Base-by-base conservation (phyloP, 2,329 filamentous ascomycete genomes). In the Alternaria postmessia region DNA sequence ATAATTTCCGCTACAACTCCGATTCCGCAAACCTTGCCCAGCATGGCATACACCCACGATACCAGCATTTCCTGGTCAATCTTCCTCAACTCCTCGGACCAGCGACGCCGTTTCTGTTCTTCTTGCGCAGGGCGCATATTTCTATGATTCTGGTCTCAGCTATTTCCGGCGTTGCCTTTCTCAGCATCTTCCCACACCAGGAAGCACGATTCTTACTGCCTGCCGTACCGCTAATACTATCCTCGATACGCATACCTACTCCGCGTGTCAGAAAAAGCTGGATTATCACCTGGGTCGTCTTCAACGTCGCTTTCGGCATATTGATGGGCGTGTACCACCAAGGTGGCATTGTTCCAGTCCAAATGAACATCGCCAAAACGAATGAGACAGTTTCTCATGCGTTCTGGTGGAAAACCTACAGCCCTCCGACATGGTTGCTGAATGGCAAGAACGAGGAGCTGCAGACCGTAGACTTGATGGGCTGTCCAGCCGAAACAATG, bases 391-490 rank as follows among this genome's bases (percentile, higher is more conserved):
- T 90, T 8, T 88, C 88, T 2, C 84, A 89, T 34, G 89, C 89
- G 4, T 83, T 91, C 51, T 94, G 91, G 91, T 94, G 91, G 91
- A 94, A 93, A 76, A 94, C 91, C 1, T 94, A 94, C 74, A 91
- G 89, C 74, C 91, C 91, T 18, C 91, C 91, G 0, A 89, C 90
- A 36, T 94, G 91, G 91, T 84, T 94, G 20, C 82, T 94, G 7
- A 90, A 93, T 65, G 89, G 90, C 54, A 91, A 91, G 77, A 93
- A 91, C 65, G 86, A 89, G 66, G 84, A 91, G 9, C 79, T 93
- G n/a, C 83, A 81, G 30, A 94, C 91, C 1, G 83, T 84, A 60
- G 91, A 94, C 71, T 81, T 93, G 20, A 93, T 93, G 88, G 89
- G 91, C 4, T 85, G 91, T 79, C 82, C 86, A 39, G 88, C 88